These are phyloP conservation scores for Penicillium rolfsii DNA, from an alignment of 2,329 filamentous ascomycete genomes.

Conservation along the genomic window DNA sequence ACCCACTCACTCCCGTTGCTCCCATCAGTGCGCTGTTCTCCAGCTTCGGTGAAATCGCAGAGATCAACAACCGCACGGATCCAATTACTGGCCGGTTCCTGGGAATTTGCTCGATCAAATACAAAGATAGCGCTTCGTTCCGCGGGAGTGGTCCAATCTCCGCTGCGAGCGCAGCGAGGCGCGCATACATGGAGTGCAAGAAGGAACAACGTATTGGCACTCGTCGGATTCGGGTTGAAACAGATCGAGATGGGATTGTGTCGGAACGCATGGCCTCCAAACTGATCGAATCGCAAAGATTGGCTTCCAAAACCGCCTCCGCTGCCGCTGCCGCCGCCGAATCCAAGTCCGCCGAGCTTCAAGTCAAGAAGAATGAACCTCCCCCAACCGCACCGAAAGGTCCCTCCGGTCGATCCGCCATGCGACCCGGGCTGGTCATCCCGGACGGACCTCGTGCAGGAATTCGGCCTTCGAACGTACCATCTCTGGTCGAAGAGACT, in stretches of 20 bases:
- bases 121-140: conserved; percentile 68
- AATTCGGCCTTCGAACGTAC: conserved; percentile 38
- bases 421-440: conserved; percentile 39
- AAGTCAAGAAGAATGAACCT: conserved; percentile 60
- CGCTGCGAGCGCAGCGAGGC: conserved; percentile 78
- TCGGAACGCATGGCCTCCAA: conserved; percentile 78
- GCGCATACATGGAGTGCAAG: conserved; percentile 72
- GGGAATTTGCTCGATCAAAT: conserved; percentile 89
- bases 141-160: conserved; percentile 60
- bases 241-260: conserved; percentile 84
- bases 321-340: conserved; percentile 29
- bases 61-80: conserved; percentile 92
- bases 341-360: conserved; percentile 39
- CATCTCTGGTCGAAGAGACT: conserved; percentile 65
- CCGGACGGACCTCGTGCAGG: conserved; percentile 46
- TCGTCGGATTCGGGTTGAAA: conserved; percentile 76
- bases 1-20: conserved; percentile 77
- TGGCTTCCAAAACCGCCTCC: conserved; percentile 47
- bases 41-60: conserved; percentile 71
- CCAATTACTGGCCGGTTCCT: conserved; percentile 92
- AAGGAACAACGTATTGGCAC: conserved; percentile 80
- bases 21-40: conserved; percentile 45
- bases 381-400: conserved; percentile 87
- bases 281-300: conserved; percentile 68
- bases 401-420: conserved; percentile 63